Base-by-base conservation (phyloP, 1,284 basidiomycete species). In the Waitea zeae region DNA sequence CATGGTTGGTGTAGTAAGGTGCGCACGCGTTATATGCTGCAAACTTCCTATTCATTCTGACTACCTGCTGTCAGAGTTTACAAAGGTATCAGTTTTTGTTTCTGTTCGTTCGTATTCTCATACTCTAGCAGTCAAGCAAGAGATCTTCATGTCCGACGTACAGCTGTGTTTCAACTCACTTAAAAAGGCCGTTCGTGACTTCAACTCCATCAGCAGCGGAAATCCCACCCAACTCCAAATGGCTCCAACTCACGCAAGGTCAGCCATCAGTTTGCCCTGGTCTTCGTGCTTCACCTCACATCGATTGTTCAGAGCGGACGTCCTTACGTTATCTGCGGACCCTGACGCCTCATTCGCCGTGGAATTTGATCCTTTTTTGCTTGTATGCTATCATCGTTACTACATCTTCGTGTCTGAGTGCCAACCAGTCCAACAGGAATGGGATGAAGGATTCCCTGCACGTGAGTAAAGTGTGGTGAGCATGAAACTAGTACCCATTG, bases 1-100 rank as follows among this genome's bases (percentile, higher is more conserved):
- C 22, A 75, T 92, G 61, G 75, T 89, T 37, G 87, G 86, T 4
- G 86, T 81, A 14, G 79, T 77, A 15, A 71, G 87, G 86, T 88
- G 50, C 42, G 67, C 45, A 13, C 37, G 32, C 3, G 20, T 24
- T 15, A 15, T 19, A 19, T 7, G 26, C 26, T 7, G 6, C 7
- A 7, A 9, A 22, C 32, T 20, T 6, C 32, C 9, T n/a, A n/a
- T 9, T 13, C 7, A 7, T 20, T 6, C 15, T 24, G 34, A 29
- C 46, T 43, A 48, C 15, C 49, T 17, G 15, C 42, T 35, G 37
- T 6, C 30, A 80, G 77, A 3, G 74, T 80, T 3, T 83, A 80
- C 50, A 79, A 75, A 70, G 72, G 78, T 75, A 19, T n/a, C 24
- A 6, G 20, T 4, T 3, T 24, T 20, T 22, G 11, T 34, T 13